Evolutionary conservation across 2,329 filamentous ascomycete genomes (phyloP).

Genomic region (Neonectria coccinea): DNA sequence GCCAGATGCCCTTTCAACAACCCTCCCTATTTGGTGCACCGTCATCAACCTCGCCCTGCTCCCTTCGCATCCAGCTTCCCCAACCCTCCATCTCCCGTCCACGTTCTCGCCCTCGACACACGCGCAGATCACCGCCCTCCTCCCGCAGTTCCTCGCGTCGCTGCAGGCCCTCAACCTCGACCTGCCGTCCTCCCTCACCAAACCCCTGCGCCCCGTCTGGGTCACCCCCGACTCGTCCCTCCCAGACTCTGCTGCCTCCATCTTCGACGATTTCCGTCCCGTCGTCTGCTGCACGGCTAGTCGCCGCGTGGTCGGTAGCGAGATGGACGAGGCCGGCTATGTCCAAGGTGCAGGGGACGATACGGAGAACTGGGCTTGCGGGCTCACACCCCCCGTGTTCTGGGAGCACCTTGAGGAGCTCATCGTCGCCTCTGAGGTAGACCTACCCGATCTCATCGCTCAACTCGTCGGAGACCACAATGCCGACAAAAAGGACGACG

Average conservation of each 20-base stretch:
- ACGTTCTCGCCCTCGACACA: conserved; percentile 78
- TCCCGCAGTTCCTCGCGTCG: conserved; percentile 66
- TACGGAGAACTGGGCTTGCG: conserved; percentile 90
- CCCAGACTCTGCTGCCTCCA: conserved; percentile 47
- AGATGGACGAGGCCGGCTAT: conserved; percentile 74
- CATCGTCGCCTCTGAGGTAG: conserved; percentile 72
- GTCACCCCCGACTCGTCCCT: conserved; percentile 75
- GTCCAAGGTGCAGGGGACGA: conserved; percentile 97
- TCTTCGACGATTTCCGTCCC: conserved; percentile 73
- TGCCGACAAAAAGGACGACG: conserved; percentile 24
- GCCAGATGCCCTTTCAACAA: conserved; percentile 95
- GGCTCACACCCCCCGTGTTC: conserved; percentile 82
- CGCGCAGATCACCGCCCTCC: conserved; percentile 76
- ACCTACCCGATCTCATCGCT: conserved; percentile 65
- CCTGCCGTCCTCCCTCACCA: conserved; percentile 69
- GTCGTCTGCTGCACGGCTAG: conserved; percentile 90
- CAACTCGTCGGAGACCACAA: conserved; percentile 54
- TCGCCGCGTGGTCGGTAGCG: conserved; percentile 74
- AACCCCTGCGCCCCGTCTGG: conserved; percentile 84
- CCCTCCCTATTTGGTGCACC: conserved; percentile 91
- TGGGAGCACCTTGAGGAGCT: conserved; percentile 77
- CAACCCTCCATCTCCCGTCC: conserved; percentile 76
- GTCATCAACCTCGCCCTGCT: conserved; percentile 87
- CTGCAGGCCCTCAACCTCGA: conserved; percentile 67
- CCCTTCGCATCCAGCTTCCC: conserved; percentile 60